phyloP scores from a whole-genome alignment of 495 filamentous ascomycete species.

The Xylaria castorea region DNA sequence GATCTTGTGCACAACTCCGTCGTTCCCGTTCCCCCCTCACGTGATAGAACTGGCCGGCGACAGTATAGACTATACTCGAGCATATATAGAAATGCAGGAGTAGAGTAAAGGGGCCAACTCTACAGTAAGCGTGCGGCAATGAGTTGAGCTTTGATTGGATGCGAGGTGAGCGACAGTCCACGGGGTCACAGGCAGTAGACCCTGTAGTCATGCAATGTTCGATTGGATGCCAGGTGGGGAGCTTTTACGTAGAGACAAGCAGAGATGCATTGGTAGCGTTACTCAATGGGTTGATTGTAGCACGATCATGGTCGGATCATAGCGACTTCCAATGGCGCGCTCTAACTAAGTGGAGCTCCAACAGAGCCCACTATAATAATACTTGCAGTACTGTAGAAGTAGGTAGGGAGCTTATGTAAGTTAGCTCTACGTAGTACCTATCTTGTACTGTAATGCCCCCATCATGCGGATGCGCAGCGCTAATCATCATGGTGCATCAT shows the following conservation, averaged over 20 bases:
- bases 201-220: constrained; percentile 18
- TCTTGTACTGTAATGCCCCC: too few relatives aligned
- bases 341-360: neutral
- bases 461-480: neutral
- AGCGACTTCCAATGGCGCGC: neutral
- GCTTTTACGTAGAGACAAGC: too few relatives aligned
- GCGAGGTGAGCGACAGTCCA: constrained; percentile 15
- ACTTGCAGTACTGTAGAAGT: neutral
- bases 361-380: constrained; percentile 1
- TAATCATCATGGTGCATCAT: constrained; percentile 6
- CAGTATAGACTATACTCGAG: too few relatives aligned
- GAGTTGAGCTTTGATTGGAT: constrained; percentile 16
- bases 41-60: constrained; percentile 10
- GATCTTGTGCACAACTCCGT: neutral
- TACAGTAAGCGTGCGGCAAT: neutral
- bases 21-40: constrained; percentile 10
- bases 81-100: constrained; percentile 1
- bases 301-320: constrained; percentile 23
- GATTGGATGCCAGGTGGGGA: constrained; percentile 31
- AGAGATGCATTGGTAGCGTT: constrained; percentile 7
- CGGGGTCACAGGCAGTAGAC: constrained; percentile 17
- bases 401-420: neutral
- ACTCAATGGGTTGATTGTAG: neutral
- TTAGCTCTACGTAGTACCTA: neutral
- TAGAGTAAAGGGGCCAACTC: neutral